Base-by-base conservation (phyloP, 2,329 filamentous ascomycete genomes). In the Aspergillus melleus region DNA sequence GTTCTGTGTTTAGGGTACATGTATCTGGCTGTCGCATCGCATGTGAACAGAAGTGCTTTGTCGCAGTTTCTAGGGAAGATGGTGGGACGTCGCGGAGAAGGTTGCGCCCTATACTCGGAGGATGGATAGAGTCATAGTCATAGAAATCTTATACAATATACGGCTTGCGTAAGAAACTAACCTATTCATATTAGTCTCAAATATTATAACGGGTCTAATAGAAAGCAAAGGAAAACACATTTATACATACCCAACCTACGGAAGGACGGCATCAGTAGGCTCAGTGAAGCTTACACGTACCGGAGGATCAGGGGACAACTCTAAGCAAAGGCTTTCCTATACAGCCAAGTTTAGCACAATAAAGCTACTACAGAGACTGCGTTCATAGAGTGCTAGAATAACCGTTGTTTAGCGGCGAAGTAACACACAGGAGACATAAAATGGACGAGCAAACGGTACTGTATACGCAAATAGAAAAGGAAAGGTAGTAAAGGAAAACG, bases 31-130 rank as follows among this genome's bases (percentile, higher is more conserved):
- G 44, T 20, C 26, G 57, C 57, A 46, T 22, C 46, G 24, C 52
- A 59, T 20, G 51, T 51, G 4, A 24, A 24, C 24, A 24, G 24
- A 24, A 24, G 24, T 24, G 24, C 24, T 24, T 72, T 71, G 58
- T 72, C 69, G 57, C 74, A 71, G 32, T 66, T 53, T 49, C 75
- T 64, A 52, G 70, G 67, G 67, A 81, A 83, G n/a, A 81, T 78
- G 6, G 84, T 49, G 86, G 83, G 24, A 83, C 75, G 61, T 86
- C 81, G 47, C 83, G 81, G 51, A 90, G 81, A 54, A 88, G 73
- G 69, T 86, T 86, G 64, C 79, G 80, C 58, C 79, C 80, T 32
- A 72, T 73, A 20, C 66, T 66, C 57, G 74, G 69, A 24, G 77
- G 76, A 64, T 83, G 80, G 68, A 69, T 67, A 26, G 75, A 72